Evolutionary conservation across 106 monocot genomes (phyloP).

Genomic region (Allium sativum): DNA sequence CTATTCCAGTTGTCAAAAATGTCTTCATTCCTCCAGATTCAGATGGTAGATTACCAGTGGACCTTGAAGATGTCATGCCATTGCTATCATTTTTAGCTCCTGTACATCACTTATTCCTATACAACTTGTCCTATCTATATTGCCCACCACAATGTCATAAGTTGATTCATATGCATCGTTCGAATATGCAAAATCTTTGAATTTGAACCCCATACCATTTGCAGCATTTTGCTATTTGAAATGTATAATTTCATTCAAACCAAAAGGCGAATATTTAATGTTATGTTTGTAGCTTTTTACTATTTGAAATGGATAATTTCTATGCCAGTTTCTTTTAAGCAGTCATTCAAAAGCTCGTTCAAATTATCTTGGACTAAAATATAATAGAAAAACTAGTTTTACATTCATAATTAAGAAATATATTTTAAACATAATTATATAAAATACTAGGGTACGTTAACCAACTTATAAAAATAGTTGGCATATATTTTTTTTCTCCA

Average conservation of each 20-base stretch:
- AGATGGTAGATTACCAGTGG: constrained; percentile 50
- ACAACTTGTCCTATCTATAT: no score
- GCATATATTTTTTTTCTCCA: no score
- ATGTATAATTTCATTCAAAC: no score
- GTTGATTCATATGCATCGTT: no score
- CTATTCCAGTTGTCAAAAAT: constrained; percentile 91
- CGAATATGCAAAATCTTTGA: no score
- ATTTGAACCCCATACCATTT: not conserved
- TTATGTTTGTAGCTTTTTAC: not conserved
- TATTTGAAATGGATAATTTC: not conserved
- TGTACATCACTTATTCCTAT: constrained; percentile 28
- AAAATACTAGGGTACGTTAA: not conserved
- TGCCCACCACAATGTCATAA: no score
- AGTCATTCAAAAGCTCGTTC: no score
- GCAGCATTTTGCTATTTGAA: not conserved
- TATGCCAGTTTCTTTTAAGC: not conserved
- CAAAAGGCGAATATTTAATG: no score
- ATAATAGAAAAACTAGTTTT: no score
- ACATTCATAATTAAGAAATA: not conserved
- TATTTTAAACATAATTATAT: not conserved
- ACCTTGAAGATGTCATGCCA: constrained; percentile 97
- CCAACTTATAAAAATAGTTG: no score
- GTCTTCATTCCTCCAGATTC: constrained; percentile 79
- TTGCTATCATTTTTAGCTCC: constrained; percentile 95
- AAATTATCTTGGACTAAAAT: no score